These are phyloP conservation scores for Echria macrotheca DNA, from an alignment of 495 filamentous ascomycete species.

Conservation along the genomic window DNA sequence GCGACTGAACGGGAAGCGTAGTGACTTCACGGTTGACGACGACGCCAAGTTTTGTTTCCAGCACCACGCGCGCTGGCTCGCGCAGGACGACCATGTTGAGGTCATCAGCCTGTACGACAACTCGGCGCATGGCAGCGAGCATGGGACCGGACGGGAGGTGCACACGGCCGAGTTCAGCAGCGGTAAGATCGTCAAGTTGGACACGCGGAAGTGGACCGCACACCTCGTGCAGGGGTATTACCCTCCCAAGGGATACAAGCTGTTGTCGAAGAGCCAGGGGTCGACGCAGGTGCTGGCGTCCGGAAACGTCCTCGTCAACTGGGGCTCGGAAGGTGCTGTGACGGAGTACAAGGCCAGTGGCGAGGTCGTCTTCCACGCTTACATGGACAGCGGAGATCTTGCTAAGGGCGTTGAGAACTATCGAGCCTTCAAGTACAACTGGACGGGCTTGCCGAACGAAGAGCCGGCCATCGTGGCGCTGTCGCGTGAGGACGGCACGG, in stretches of 20 bases:
- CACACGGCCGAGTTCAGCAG: constrained; percentile 38
- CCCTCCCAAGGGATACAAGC: constrained; percentile 29
- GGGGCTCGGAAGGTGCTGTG: constrained; percentile 54
- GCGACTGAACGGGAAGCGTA: constrained; percentile 49
- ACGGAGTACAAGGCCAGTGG: constrained; percentile 55
- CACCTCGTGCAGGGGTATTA: constrained; percentile 34
- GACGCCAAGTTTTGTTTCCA: constrained; percentile 52
- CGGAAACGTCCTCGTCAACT: constrained; percentile 53
- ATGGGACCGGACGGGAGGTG: constrained; percentile 30
- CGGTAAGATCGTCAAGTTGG: constrained; percentile 54
- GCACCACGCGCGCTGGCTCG: constrained; percentile 56
- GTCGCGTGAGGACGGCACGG: constrained; percentile 12
- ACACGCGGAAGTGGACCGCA: constrained; percentile 49
- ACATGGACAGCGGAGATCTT: constrained; percentile 28
- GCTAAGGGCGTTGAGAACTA: constrained; percentile 31
- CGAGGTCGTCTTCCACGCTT: constrained; percentile 42
- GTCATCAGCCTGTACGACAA: constrained; percentile 33
- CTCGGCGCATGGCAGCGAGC: constrained; percentile 35
- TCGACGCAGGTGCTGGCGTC: constrained; percentile 54
- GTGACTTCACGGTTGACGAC: constrained; percentile 28
- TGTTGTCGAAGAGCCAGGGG: constrained; percentile 56
- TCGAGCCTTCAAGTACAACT: constrained; percentile 32
- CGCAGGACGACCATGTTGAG: constrained; percentile 42
- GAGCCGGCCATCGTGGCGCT: constrained; percentile 30
- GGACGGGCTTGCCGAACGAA: constrained; percentile 32